phyloP scores from a whole-genome alignment of 177 flowering plant species.

The Vitis hybrid region DNA sequence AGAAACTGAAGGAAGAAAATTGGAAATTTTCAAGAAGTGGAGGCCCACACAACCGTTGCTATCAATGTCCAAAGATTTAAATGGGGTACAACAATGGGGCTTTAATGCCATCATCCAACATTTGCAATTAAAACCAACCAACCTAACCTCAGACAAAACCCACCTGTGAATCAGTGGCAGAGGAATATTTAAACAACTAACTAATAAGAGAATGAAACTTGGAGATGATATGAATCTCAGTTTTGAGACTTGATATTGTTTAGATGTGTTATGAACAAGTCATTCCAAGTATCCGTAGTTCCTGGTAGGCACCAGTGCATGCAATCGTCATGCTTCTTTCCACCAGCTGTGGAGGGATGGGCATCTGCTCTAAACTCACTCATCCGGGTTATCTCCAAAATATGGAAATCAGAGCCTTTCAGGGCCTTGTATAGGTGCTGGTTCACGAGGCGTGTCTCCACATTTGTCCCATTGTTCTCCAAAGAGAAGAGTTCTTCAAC shows the following conservation, averaged over 20 bases:
- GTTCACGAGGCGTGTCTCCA: conserved; percentile 80
- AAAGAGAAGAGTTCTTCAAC: conserved; percentile 56
- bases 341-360: conserved; percentile 87
- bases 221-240: conserved; percentile 4
- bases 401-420: conserved; percentile 54
- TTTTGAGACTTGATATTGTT: conserved; percentile 25
- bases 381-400: conserved; percentile 73
- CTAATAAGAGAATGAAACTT: not conserved
- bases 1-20: no score
- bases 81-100: no score
- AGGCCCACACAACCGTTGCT: no score
- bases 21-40: no score
- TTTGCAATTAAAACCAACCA: no score
- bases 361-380: conserved; percentile 97
- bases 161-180: not conserved
- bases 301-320: conserved; percentile 99
- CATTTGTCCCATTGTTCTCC: conserved; percentile 64
- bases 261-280: conserved; percentile 59
- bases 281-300: conserved; percentile 92
- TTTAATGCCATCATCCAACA: no score
- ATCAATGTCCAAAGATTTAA: no score
- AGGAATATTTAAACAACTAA: not conserved
- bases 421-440: conserved; percentile 67
- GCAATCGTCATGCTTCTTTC: conserved; percentile 95
- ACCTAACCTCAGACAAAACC: no score